Conservation (phyloP, 2,329 filamentous ascomycete species). For the Fusarium sp. region DNA sequence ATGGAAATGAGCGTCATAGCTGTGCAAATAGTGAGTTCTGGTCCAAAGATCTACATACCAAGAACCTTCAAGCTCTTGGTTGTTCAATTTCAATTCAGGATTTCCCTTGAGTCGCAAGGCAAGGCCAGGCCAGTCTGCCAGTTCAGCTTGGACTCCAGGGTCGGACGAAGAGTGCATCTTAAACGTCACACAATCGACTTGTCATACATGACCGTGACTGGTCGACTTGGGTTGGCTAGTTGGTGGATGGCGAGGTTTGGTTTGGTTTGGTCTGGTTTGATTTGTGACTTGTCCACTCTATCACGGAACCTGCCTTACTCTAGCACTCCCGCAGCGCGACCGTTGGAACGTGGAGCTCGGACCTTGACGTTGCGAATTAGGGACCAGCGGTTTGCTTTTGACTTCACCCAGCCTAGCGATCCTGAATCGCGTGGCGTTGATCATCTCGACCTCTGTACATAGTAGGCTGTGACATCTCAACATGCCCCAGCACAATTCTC, state of each 20-base stretch:
- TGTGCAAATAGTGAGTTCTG: slow-evolving; percentile 15
- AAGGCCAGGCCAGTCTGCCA: neutral
- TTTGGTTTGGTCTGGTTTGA: neutral
- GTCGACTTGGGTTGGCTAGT: slow-evolving; percentile 10
- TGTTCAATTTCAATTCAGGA: slow-evolving; percentile 11
- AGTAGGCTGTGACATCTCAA: neutral
- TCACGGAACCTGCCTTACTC: slow-evolving; percentile 29
- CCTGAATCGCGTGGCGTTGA: slow-evolving; percentile 42
- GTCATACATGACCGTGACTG: slow-evolving; percentile 43
- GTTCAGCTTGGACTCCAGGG: slow-evolving; percentile 4
- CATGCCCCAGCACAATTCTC: neutral
- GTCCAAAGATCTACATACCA: slow-evolving; percentile 8
- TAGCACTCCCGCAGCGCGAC: slow-evolving; percentile 38
- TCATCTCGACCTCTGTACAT: slow-evolving; percentile 1
- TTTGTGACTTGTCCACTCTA: slow-evolving; percentile 19
- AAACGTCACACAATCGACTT: slow-evolving; percentile 46
- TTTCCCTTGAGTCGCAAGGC: slow-evolving; percentile 4
- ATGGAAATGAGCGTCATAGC: slow-evolving; percentile 35
- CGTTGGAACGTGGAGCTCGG: slow-evolving; percentile 40
- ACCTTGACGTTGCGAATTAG: slow-evolving; percentile 36
- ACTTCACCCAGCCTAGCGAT: slow-evolving; percentile 27
- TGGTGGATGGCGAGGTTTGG: slow-evolving; percentile 9
- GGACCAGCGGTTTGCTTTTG: slow-evolving; percentile 35
- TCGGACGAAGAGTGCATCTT: slow-evolving; percentile 3
- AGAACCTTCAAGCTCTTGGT: slow-evolving; percentile 23